Percentiles rank a stretch among this genome's conserved stretches.
These are phyloP conservation scores for Cyberlindnera mississippiensis DNA, from an alignment of 805 yeast genomes.

Conservation along the genomic window DNA sequence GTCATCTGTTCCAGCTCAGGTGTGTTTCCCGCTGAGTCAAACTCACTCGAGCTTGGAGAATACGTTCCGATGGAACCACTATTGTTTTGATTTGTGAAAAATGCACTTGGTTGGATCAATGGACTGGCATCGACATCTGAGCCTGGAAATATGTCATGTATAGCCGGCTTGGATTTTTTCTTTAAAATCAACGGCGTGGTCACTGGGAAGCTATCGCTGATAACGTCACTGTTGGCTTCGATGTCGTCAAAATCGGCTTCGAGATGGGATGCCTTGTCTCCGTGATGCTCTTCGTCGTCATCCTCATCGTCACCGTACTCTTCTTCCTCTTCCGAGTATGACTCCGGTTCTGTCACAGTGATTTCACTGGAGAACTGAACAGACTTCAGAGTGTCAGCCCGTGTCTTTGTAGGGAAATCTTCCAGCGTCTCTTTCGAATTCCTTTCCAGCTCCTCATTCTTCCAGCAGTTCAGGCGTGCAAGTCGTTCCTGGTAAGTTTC, in stretches of 20 bases:
- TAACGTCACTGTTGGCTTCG: conserved; percentile 20
- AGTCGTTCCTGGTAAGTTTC: conserved; percentile 89
- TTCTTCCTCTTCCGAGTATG: conserved; percentile 1
- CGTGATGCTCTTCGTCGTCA: conserved; percentile 24
- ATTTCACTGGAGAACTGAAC: conserved; percentile 22
- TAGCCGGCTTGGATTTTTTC: conserved; percentile 14
- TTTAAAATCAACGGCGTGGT: conserved; percentile 20
- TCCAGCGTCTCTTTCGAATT: conserved; percentile 15
- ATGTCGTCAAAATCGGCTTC: no score
- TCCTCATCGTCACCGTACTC: conserved; percentile 15
- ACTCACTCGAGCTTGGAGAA: conserved; percentile 43
- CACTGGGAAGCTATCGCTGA: conserved; percentile 23
- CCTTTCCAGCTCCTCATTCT: conserved; percentile 61
- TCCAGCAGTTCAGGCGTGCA: conserved; percentile 89
- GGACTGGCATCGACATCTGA: conserved; percentile 25
- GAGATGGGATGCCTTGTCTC: no score
- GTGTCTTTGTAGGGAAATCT: conserved; percentile 1
- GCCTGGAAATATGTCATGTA: conserved; percentile 6
- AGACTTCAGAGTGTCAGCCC: conserved; percentile 10
- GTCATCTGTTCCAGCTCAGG: conserved; percentile 18
- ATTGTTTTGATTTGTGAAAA: conserved; percentile 30
- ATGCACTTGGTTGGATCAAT: conserved; percentile 27
- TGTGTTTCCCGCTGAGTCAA: conserved; percentile 35
- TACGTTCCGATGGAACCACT: conserved; percentile 42
- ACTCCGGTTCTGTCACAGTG: conserved; percentile 15